Percentiles rank a stretch among this genome's conserved stretches.
phyloP scores from a whole-genome alignment of 345 rosid genomes.

The Hibiscus syriacus region DNA sequence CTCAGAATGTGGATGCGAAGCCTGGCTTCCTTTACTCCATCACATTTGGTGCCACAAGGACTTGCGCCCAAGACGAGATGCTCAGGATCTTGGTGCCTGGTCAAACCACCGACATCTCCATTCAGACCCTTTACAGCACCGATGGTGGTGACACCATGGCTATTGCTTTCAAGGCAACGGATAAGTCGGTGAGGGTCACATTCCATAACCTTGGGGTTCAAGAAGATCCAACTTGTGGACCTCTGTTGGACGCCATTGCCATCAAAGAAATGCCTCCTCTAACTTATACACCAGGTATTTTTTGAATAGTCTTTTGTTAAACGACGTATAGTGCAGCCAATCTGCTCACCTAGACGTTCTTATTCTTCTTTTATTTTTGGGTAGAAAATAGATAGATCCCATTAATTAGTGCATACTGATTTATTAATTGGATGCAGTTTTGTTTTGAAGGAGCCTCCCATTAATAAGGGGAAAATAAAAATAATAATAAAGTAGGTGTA shows the following conservation, averaged over 20 bases:
- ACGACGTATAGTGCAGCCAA: background rate
- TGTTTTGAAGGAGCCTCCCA: background rate
- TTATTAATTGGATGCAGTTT: background rate
- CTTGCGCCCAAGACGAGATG: constrained; percentile 80
- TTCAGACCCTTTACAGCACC: constrained; percentile 67
- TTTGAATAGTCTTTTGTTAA: background rate
- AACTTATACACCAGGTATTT: constrained; percentile 29
- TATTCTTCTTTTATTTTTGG: background rate
- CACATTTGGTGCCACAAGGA: constrained; percentile 72
- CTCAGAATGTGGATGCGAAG: constrained; percentile 43
- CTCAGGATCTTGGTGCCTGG: constrained; percentile 43
- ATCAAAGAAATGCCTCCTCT: constrained; percentile 63
- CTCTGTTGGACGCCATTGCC: constrained; percentile 77
- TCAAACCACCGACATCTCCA: constrained; percentile 46
- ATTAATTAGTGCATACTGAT: background rate
- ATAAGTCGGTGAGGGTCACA: constrained; percentile 42
- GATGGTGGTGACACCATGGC: constrained; percentile 82
- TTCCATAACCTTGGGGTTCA: constrained; percentile 80
- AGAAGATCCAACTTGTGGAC: constrained; percentile 81
- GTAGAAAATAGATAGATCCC: background rate
- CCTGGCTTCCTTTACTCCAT: constrained; percentile 45
- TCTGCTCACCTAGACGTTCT: background rate
- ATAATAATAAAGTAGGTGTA: background rate
- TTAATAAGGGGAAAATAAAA: background rate
- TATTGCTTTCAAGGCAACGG: constrained; percentile 51